These are phyloP conservation scores for Suhomyces canberraensis DNA, from an alignment of 805 yeast genomes.

Conservation along the genomic window DNA sequence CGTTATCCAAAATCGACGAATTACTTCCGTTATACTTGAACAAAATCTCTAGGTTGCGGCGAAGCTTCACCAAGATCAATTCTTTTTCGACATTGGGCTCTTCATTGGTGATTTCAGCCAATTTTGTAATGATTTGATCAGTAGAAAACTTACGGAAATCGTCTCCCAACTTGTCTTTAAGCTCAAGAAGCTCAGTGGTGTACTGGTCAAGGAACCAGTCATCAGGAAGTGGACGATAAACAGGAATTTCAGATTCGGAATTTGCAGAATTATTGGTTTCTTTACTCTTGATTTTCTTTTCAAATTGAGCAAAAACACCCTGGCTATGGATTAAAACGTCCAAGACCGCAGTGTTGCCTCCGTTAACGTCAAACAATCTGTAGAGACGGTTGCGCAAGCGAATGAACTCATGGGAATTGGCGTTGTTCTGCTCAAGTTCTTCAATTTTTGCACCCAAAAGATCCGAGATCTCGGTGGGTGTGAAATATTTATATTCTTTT, in stretches of 20 bases:
- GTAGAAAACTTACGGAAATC: slow-evolving; percentile 15
- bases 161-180: slow-evolving; percentile 17
- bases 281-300: slow-evolving; percentile 12
- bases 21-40: slow-evolving; percentile 32
- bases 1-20: slow-evolving; percentile 35
- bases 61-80: slow-evolving; percentile 23
- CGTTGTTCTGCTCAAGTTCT: slow-evolving; percentile 12
- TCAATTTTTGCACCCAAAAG: slow-evolving; percentile 15
- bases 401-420: slow-evolving; percentile 12
- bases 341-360: slow-evolving; percentile 56
- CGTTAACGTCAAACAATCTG: slow-evolving; percentile 45
- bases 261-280: background rate
- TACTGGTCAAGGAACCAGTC: slow-evolving; percentile 33
- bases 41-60: slow-evolving; percentile 27
- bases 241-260: background rate
- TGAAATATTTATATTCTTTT: slow-evolving; percentile 5
- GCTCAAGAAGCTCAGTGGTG: slow-evolving; percentile 24
- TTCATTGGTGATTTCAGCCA: slow-evolving; percentile 13
- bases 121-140: slow-evolving; percentile 12
- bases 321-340: slow-evolving; percentile 55
- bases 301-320: slow-evolving; percentile 16
- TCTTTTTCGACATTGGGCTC: slow-evolving; percentile 17
- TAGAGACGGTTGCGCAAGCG: slow-evolving; percentile 16
- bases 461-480: slow-evolving; percentile 13
- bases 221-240: slow-evolving; percentile 32